Evolutionary conservation across 1,284 basidiomycete species (phyloP), one percentile per base, ranked within the genome.

Genomic region (Porodaedalea pini): DNA sequence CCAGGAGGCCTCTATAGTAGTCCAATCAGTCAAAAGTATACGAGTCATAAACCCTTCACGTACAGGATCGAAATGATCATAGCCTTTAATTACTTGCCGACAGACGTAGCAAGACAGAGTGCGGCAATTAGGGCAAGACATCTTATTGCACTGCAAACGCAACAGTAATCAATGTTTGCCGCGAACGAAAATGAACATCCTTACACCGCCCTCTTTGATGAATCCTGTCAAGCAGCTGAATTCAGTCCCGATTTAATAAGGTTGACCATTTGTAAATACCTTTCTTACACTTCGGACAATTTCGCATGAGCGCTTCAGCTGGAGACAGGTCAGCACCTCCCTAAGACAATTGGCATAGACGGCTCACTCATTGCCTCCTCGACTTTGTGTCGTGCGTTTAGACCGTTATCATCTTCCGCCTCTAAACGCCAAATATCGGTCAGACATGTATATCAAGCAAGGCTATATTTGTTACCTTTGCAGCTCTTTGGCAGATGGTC

Each of bases 401-500:
- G 70, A 56, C 82, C 80, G 59, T 79, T 82, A 67, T 93, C 90
- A 5, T 83, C 78, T 59, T 86, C 85, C 59, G 80, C 74, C 70
- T 92, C 88, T 88, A 62, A 27, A 58, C 51, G 45, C 4, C 47
- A 39, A 10, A 36, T 27, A 40, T 15, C 31, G 45, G 41, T 40
- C 10, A 32, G 55, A 15, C 59, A 34, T 63, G 32, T 61, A 32
- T 19, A 21, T n/a, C n/a, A n/a, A n/a, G n/a, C 21, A 21, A 6
- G 48, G 3, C 8, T 56, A 29, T 5, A 37, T 17, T 36, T 41
- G n/a, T 49, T 60, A 86, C 88, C 90, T 76, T 90, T 79, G 66
- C 92, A 94, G n/a, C 75, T 86, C 71, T 84, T 92, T 2, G 92
- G 92, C n/a, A 92, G 69, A 73, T 94, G 92, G 66, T 92, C 88